Base-by-base conservation (phyloP, 2,329 filamentous ascomycete species). In the Xylaria sp. region DNA sequence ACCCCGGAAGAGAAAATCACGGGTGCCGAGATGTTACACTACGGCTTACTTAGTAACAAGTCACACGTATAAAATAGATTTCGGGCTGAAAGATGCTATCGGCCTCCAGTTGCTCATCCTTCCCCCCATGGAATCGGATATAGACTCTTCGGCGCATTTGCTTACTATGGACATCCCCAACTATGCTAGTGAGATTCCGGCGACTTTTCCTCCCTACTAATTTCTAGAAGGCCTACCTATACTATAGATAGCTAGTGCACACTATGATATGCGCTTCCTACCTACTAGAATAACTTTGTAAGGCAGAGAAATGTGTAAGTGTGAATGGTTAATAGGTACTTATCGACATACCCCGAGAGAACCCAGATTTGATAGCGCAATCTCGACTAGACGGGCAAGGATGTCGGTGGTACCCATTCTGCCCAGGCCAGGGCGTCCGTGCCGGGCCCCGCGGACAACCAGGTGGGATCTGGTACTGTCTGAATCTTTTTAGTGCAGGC, bases 371-470 rank as follows among this genome's bases (percentile, higher is more conserved):
- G 60, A 64, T 59, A 53, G 65, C 60, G 59, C 53, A 51, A 60
- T 48, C 32, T 59, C 23, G 42, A 65, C 54, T 13, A 51, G 21
- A n/a, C 32, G 32, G 12, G 32, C 61, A 60, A 37, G 63, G 63
- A 21, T 60, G n/a, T 47, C 18, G 40, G 32, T n/a, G 60, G 18
- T 25, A 40, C 21, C 40, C 18, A 44, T 21, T 59, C 29, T 42
- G 12, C 62, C 25, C 21, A 5, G 35, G 40, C 40, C 40, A 44
- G 40, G 53, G 44, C 16, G 40, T 18, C 50, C 59, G 61, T 55
- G 55, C 61, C 65, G 68, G 68, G 60, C 60, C 65, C 68, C 65
- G 65, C 65, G 68, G 65, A 40, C 51, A 54, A 62, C 60, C 47
- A 57, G 61, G 61, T 68, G 66, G 66, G 58, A 60, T 63, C 37